A percentile compares a stretch with the other conserved stretches of the same genome.
Evolutionary conservation across 2,329 filamentous ascomycete genomes (phyloP).

Genomic region (Fusarium transvaalense): DNA sequence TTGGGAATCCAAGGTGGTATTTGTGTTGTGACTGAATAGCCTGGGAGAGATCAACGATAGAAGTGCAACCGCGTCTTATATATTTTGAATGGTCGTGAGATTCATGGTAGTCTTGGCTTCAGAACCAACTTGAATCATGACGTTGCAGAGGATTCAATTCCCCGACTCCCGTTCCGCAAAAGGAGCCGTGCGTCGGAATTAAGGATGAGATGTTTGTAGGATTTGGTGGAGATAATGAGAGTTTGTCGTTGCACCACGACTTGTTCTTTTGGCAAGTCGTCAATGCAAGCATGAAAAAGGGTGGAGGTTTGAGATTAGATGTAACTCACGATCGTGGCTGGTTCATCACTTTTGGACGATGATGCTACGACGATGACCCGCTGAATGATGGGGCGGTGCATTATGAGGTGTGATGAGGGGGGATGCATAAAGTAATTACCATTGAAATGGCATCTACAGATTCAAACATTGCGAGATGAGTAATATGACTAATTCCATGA

Average conservation of each 20-base stretch:
- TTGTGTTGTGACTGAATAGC: not conserved
- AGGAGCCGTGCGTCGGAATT: not conserved
- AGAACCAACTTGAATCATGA: not conserved
- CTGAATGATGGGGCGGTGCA: not conserved
- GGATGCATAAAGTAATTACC: not conserved
- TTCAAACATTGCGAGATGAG: too few relatives aligned
- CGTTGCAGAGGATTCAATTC: not conserved
- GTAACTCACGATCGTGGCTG: not conserved
- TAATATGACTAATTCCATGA: not conserved
- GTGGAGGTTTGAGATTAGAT: not conserved
- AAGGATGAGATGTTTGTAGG: not conserved
- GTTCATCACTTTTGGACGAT: not conserved
- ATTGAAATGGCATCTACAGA: not conserved
- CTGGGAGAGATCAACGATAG: not conserved
- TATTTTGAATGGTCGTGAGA: not conserved
- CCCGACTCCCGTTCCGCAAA: not conserved
- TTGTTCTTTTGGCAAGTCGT: not conserved
- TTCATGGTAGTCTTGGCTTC: not conserved
- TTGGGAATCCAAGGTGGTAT: too few relatives aligned
- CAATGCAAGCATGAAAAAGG: not conserved
- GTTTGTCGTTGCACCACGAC: not conserved
- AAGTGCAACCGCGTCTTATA: not conserved
- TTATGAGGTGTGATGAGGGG: not conserved
- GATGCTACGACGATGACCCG: not conserved
- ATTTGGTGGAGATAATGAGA: not conserved